Base-by-base conservation (phyloP, 1,284 basidiomycete species). In the Cystobasidium pallidum region DNA sequence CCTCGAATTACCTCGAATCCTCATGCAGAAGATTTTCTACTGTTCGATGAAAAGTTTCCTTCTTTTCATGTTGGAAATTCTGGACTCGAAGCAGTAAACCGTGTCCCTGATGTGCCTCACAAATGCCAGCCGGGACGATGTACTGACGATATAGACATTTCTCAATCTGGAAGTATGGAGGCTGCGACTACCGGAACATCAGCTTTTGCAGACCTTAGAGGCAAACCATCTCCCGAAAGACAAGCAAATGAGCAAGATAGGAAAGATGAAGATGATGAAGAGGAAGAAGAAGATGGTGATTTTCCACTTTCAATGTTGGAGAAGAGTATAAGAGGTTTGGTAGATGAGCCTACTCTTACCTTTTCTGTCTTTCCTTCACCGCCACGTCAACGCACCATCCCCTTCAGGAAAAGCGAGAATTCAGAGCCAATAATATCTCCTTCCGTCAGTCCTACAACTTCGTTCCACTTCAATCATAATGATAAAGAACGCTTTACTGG, bases 301-400 rank as follows among this genome's bases (percentile, higher is more conserved):
- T 70, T 70, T 26, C 67, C 67, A 26, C 57, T 70, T 30, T 61
- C 67, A 43, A 24, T 43, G 26, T 47, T 67, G 4, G 66, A 67
- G 39, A 58, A 17, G 15, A 66, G 21, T 19, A 32, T 57, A 32
- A 32, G 54, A 34, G 54, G 54, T n/a, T 34, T 57, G 21, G 21
- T 57, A 17, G 54, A 57, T 57, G 54, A 57, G 36, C 54, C 54
- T 51, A 51, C 49, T 51, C 3, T 6, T 28, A 24, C 49, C 26
- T 51, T 28, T 26, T 51, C 49, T 28, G 24, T 51, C n/a, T 51
- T 51, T 28, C 49, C 49, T 11, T 24, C 49, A 51, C 49, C 49
- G 3, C 49, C 49, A 26, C 24, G n/a, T 6, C n/a, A 28, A 26
- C 21, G 24, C 7, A 26, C 49, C 6, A 45, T 15, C 11, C 39